Evolutionary conservation across 345 rosid species (phyloP), one percentile per base, ranked within the genome.

Genomic region (Laguncularia racemosa): DNA sequence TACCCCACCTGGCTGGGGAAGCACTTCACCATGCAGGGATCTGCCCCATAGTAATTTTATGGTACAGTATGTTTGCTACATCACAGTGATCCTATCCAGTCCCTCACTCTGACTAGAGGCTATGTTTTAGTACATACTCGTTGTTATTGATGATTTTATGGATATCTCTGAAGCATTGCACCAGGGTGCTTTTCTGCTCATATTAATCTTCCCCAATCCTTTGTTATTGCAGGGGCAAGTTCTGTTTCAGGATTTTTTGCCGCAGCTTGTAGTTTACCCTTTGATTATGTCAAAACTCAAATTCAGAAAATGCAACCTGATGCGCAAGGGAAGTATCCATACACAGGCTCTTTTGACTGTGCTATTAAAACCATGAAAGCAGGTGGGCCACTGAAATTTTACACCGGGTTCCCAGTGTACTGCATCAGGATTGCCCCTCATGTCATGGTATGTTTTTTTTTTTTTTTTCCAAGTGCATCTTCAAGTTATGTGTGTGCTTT

Each of bases 301-400:
- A 89, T 93, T 55, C 99, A 93, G 84, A 93, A 93, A 66, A 93
- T 93, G 99, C 97, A 93, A 70, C 99, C 99, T 4, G 95, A 93
- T 71, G 95, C 97, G 20, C 66, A 80, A 52, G 99, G 99, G 6
- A 93, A 85, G 67, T 85, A 76, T 73, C 99, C 97, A 0, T 93
- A 87, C 83, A 76, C 81, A 1, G 99, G 99, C 50, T 89, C 99
- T 21, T 19, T 84, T 26, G 99, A 93, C 74, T 93, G 97, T 75
- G 78, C 73, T 47, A 2, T 85, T 77, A 84, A 87, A 61, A 93
- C 99, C 38, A 74, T 93, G 23, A 93, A 85, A 76, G 16, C 78
- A 0, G 99, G 99, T 18, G 99, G 99, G 52, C 97, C 96, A 40
- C 52, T 89, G 17, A 93, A 79, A 69, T 89, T 93, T 61, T 93